Conservation (phyloP, 1,284 basidiomycete species). For the Ceratobasidium sp. region DNA sequence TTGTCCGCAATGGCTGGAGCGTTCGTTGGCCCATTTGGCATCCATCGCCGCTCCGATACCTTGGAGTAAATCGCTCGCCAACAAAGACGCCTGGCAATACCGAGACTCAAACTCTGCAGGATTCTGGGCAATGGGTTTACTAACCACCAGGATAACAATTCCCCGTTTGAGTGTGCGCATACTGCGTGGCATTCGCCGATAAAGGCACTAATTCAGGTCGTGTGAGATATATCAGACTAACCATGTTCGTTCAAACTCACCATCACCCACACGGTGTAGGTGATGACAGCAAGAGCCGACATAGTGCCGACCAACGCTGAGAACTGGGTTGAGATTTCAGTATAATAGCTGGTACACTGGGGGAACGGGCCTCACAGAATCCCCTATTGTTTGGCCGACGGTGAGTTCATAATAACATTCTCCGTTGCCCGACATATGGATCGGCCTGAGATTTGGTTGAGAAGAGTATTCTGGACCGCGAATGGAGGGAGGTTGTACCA, state of each 20-base stretch:
- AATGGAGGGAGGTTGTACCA: no score
- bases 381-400: neutral
- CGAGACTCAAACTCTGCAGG: neutral
- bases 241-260: neutral
- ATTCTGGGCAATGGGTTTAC: neutral
- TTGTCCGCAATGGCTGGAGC: constrained; percentile 9
- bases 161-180: constrained; percentile 4
- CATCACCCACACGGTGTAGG: neutral
- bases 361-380: neutral
- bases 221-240: neutral
- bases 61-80: constrained; percentile 13
- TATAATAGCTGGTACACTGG: neutral
- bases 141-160: constrained; percentile 3
- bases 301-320: constrained; percentile 1
- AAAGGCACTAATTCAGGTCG: neutral
- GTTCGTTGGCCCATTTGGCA: constrained; percentile 12
- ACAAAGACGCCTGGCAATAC: neutral
- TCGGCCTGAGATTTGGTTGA: no score
- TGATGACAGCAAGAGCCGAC: constrained; percentile 8
- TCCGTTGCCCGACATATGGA: neutral
- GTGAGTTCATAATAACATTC: constrained; percentile 2
- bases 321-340: neutral
- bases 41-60: constrained; percentile 26
- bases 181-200: neutral
- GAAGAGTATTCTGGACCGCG: no score